These are phyloP conservation scores for Tricholoma sp. DNA, from an alignment of 768 basidiomycete genomes.

Conservation along the genomic window DNA sequence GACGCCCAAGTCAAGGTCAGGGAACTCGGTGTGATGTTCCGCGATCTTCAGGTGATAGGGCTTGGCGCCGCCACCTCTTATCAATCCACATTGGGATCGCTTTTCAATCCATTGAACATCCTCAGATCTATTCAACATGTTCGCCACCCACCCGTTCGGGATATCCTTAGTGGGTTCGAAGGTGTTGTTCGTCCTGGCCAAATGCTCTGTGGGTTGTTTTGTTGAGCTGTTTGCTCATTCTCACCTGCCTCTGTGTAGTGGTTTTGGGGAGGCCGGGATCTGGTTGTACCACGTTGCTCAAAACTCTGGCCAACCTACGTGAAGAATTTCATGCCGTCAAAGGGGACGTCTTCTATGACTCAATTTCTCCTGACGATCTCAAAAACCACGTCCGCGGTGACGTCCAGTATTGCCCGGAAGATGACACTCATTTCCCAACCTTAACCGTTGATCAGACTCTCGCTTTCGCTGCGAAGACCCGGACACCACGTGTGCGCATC, in stretches of 20 bases:
- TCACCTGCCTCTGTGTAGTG: constrained; percentile 34
- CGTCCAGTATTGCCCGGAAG: constrained; percentile 76
- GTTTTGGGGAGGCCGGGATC: constrained; percentile 86
- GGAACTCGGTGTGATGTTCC: constrained; percentile 46
- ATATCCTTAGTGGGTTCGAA: constrained; percentile 57
- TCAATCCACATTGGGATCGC: constrained; percentile 48
- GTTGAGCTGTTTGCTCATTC: background rate
- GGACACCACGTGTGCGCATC: constrained; percentile 54
- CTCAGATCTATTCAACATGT: constrained; percentile 32
- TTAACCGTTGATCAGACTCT: constrained; percentile 77
- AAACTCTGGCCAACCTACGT: constrained; percentile 72
- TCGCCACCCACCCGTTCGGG: constrained; percentile 59
- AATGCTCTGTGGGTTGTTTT: constrained; percentile 63
- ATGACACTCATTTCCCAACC: constrained; percentile 81
- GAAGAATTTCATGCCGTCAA: constrained; percentile 60
- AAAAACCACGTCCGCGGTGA: constrained; percentile 67
- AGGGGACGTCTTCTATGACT: constrained; percentile 76
- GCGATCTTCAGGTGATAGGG: constrained; percentile 49
- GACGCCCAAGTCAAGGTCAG: constrained; percentile 19
- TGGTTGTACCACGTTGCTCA: constrained; percentile 82
- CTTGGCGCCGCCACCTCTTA: constrained; percentile 36
- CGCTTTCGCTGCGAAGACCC: constrained; percentile 58
- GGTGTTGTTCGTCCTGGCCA: constrained; percentile 64
- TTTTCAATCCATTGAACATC: constrained; percentile 41
- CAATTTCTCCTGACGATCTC: constrained; percentile 61